Percentiles rank a stretch among this genome's conserved stretches.
Evolutionary conservation across 1,284 basidiomycete species (phyloP).

Genomic region (Ceratobasidium sp.): DNA sequence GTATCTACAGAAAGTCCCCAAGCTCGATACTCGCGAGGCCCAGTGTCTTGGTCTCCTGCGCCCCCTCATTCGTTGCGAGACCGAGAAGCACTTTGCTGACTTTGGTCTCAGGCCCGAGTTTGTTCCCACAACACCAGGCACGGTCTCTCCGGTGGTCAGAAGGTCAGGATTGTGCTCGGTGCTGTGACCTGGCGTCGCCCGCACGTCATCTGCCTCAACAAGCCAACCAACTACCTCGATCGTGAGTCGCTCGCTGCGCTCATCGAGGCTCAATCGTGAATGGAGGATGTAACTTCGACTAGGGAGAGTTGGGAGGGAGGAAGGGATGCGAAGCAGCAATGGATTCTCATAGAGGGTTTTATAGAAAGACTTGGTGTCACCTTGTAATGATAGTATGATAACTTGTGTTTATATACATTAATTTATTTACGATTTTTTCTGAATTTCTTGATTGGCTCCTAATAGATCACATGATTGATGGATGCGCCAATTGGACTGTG

Average conservation of each 20-base stretch:
- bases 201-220: constrained; percentile 97
- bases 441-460: too few relatives aligned
- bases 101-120: constrained; percentile 97
- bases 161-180: constrained; percentile 99
- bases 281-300: too few relatives aligned
- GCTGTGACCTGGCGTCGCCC: constrained; percentile 98
- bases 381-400: too few relatives aligned
- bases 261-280: too few relatives aligned
- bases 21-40: constrained; percentile 97
- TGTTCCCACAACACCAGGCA: constrained; percentile 97
- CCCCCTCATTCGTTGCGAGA: constrained; percentile 96
- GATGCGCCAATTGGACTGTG: too few relatives aligned
- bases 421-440: too few relatives aligned
- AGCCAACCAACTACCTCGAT: constrained; percentile 96
- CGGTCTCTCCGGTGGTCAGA: constrained; percentile 98
- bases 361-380: too few relatives aligned
- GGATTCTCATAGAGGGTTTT: too few relatives aligned
- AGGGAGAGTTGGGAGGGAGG: too few relatives aligned
- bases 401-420: too few relatives aligned
- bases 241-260: constrained; percentile 97
- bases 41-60: constrained; percentile 96
- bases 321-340: too few relatives aligned
- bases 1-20: constrained; percentile 81
- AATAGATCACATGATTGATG: too few relatives aligned
- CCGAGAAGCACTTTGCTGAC: constrained; percentile 97